Conservation (phyloP, 495 filamentous ascomycete genomes). For the Hapsidospora chrysogenum region DNA sequence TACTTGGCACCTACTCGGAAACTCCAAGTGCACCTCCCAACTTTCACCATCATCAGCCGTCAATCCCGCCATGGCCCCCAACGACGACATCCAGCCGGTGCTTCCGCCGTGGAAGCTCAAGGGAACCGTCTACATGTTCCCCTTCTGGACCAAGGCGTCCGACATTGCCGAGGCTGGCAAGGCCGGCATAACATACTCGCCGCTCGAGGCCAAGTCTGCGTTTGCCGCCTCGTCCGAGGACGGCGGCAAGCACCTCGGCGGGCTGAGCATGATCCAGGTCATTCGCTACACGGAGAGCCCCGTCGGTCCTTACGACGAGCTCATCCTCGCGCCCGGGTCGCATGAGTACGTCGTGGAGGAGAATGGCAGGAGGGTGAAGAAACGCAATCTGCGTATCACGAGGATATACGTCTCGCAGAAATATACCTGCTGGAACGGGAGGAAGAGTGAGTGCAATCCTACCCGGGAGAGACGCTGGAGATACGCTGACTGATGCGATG, state of each 20-base stretch:
- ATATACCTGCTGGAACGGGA: constrained; percentile 29
- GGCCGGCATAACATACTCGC: constrained; percentile 11
- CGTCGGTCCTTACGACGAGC: constrained; percentile 34
- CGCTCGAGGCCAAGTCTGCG: constrained; percentile 19
- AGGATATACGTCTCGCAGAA: constrained; percentile 34
- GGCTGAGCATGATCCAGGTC: constrained; percentile 27
- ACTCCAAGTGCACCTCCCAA: too few species aligned
- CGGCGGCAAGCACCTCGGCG: constrained; percentile 18
- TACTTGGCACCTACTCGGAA: too few species aligned
- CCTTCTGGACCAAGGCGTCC: constrained; percentile 14
- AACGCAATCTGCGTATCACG: constrained; percentile 16
- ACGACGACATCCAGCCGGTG: neutral
- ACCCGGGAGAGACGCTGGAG: too few species aligned
- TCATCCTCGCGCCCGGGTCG: constrained; percentile 25
- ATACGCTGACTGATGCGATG: neutral
- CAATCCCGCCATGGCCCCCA: too few species aligned
- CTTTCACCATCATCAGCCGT: too few species aligned
- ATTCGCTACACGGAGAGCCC: constrained; percentile 31
- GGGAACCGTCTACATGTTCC: constrained; percentile 19
- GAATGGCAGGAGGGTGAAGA: constrained; percentile 9
- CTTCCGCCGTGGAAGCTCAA: constrained; percentile 26
- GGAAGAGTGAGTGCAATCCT: constrained; percentile 11
- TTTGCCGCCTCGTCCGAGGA: constrained; percentile 11
- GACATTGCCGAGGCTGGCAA: constrained; percentile 12
- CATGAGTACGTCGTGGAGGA: constrained; percentile 19